Evolutionary conservation across 805 yeast genomes (phyloP).

Genomic region (Scheffersomyces lignosus): DNA sequence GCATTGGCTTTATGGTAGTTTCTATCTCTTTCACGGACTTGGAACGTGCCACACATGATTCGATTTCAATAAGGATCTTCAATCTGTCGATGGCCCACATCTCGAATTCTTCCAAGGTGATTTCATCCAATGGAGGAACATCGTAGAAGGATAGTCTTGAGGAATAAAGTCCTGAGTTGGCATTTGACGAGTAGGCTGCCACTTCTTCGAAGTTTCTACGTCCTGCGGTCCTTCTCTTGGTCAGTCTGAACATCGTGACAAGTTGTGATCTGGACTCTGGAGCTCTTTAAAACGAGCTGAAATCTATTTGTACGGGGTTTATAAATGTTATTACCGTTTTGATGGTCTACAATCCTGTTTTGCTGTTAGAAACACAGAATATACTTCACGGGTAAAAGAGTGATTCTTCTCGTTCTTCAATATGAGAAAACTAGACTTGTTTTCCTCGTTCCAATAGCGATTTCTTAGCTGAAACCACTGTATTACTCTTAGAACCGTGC

Average conservation of each 20-base stretch:
- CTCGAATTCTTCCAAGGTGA: conserved; percentile 91
- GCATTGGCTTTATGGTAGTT: conserved; percentile 58
- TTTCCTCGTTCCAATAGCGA: too few species aligned
- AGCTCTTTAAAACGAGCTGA: too few species aligned
- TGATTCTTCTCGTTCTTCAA: too few species aligned
- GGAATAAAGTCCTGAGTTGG: conserved; percentile 43
- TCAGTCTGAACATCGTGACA: conserved; percentile 61
- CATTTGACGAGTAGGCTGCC: conserved; percentile 27
- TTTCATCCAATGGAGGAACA: conserved; percentile 77
- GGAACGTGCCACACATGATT: conserved; percentile 66
- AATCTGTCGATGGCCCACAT: conserved; percentile 93
- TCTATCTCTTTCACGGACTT: conserved; percentile 67
- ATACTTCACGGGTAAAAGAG: too few species aligned
- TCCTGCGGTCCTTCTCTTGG: conserved; percentile 73
- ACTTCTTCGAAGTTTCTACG: conserved; percentile 60
- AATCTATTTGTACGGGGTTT: too few species aligned
- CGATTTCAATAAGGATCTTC: conserved; percentile 80
- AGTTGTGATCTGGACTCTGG: too few species aligned
- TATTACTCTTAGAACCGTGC: too few species aligned
- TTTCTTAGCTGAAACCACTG: too few species aligned
- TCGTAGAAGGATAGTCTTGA: conserved; percentile 73
- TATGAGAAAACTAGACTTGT: too few species aligned
- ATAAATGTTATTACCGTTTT: too few species aligned
- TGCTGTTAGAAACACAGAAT: too few species aligned
- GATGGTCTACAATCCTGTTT: too few species aligned